Base-by-base conservation (phyloP, 2,329 filamentous ascomycete species). In the Ramichloridium luteum region DNA sequence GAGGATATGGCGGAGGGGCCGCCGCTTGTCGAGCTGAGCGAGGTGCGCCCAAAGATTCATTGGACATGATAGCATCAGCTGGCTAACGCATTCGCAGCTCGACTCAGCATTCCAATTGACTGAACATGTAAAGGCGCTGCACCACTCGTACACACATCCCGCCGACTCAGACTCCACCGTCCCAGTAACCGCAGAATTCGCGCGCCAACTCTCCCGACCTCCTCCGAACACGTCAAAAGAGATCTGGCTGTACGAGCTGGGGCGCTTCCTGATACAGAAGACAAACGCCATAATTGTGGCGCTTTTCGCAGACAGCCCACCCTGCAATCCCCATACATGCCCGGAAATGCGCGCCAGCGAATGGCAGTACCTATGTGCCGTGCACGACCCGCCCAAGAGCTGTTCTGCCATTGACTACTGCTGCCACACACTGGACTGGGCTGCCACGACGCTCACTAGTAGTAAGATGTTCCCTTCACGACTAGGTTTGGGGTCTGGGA, bases 341-440 rank as follows among this genome's bases (percentile, higher is more conserved):
- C 85, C 86, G 17, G 90, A 98, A 61, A 98, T 98, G 90, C 85
- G 90, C 52, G 90, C 90, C 2, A 90, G 82, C 16, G 88, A 98
- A 64, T 98, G 90, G 90, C 90, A 98, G 61, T 98, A 96, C 52
- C 74, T 98, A 28, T 98, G 90, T 62, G 90, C 90, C 30, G 90
- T 96, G 3, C 90, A 98, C 56, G 88, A 96, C 53, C 80, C 85
- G 30, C 90, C 90, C 29, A 96, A 96, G 62, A 82, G 80, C 49
- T 98, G 90, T 64, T 94, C 88, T 58, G 90, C 90, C 31, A 94
- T 98, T 52, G 90, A 98, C 61, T 98, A 98, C 62, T 94, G 86
- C 68, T 96, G 88, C 56, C 90, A 98, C 56, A 98, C 90, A 0
- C 76, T 98, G 26, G 90, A 98, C 61, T 96, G 88, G 84, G 90